Base-by-base conservation (phyloP, 2,329 filamentous ascomycete genomes). In the Pseudogymnoascus sp. region DNA sequence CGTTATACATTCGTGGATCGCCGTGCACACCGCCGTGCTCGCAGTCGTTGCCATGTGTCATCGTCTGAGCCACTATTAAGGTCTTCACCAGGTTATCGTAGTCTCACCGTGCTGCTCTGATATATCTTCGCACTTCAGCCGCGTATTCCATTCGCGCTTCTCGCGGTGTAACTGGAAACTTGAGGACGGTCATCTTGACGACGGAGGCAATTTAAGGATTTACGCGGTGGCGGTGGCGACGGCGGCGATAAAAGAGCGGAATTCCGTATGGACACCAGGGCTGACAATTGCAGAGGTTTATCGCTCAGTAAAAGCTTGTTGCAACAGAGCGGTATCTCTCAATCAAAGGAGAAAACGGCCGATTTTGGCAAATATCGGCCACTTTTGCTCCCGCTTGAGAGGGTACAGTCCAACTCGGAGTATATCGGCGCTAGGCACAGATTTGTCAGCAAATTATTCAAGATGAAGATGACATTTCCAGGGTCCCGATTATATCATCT, bases 1-100 rank as follows among this genome's bases (percentile, higher is more conserved):
- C 65, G 65, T 65, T 59, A 64, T 65, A 65, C 64, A 61, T 66
- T 66, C 59, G 65, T 62, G 62, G n/a, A n/a, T 66, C 34, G 64
- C 36, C 60, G 50, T 34, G 65, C 62, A n/a, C 64, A 62, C 59
- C 53, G 65, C 62, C 36, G 64, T 65, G 42, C 56, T 64, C 38
- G 16, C 10, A 40, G 37, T 16, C 38, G 38, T 42, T 42, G 38
- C 6, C 38, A 42, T 1, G 62, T 16, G 53, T 56, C 8, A 63
- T 38, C 59, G 59, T 46, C 0, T 42, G 53, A 42, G 38, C 1
- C 16, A 5, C 38, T 42, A 18, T 40, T 18, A 40, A 40, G 38
- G 5, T 40, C 38, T 40, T 40, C n/a, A 5, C 38, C 7, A 40
- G n/a, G 38, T 40, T 18, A 40, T 40, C 38, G 38, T 40, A 40